Evolutionary conservation across 2,329 filamentous ascomycete species (phyloP), one percentile per base, ranked within the genome.

Genomic region (Helotiales sp.): DNA sequence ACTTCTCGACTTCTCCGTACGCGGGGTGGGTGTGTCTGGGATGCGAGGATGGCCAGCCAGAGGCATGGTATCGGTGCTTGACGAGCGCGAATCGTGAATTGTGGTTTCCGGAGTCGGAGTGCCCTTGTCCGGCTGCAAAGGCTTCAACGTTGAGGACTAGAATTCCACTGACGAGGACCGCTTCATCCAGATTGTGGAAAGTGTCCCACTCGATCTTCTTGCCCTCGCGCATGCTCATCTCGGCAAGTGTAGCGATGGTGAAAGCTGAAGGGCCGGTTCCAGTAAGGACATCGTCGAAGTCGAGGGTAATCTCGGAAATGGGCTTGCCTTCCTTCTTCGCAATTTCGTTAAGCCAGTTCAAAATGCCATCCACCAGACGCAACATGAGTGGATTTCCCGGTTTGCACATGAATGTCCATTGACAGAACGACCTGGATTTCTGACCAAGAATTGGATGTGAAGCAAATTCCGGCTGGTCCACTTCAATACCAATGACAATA

Each of bases 21-120:
- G 88, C 86, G 0, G 89, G 89, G 75, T 92, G 90, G 55, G 82
- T 88, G 79, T 85, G 90, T 32, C 90, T 83, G 1, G 87, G 89
- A 75, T 92, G 90, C 2, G 82, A 82, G 61, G 84, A 85, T 2
- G 89, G 90, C 90, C 90, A 92, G 67, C 87, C 86, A 1, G 89
- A 92, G 0, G 90, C 90, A 76, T 92, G 90, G 74, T 91, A 93
- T 77, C 92, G 89, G 75, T 93, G 90, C 77, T 89, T 90, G 26
- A 92, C 89, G 1, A 92, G 81, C 1, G 90, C 90, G 22, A 84
- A 84, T 60, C 88, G 82, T 1, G 89, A 83, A 61, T 89, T 84
- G 77, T 92, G 90, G 73, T 89, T 91, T 15, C 89, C 89, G 0
- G 89, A 91, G 75, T 92, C 86, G 0, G 89, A 92, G 77, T 92